Conservation (phyloP, 108 stramenopile species). For the Cyclotella atomus region DNA sequence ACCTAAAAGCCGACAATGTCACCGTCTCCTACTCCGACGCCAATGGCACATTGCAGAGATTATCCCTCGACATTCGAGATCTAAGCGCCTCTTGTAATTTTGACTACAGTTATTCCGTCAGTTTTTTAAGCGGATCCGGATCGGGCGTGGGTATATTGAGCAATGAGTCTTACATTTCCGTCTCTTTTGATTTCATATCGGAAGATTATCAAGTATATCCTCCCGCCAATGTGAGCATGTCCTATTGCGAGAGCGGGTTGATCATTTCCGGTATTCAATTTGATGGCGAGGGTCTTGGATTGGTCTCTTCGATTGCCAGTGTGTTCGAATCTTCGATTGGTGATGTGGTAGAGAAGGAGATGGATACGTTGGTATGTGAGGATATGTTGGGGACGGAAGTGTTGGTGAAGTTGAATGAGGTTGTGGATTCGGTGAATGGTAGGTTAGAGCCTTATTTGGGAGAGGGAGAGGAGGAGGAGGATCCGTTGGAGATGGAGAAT, state of each 20-base stretch:
- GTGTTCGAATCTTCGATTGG: conserved; percentile 49
- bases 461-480: background rate
- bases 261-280: conserved; percentile 50
- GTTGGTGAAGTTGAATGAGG: conserved; percentile 8
- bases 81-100: conserved; percentile 19
- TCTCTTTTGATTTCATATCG: conserved; percentile 42
- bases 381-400: conserved; percentile 42
- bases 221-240: conserved; percentile 37
- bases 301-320: conserved; percentile 45
- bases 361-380: conserved; percentile 50
- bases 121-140: conserved; percentile 22
- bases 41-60: background rate
- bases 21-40: background rate
- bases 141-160: conserved; percentile 7
- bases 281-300: conserved; percentile 35
- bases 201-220: conserved; percentile 37
- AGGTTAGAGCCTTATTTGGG: conserved; percentile 12
- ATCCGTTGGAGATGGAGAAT: conserved; percentile 26
- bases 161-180: conserved; percentile 15
- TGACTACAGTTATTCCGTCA: conserved; percentile 1
- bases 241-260: conserved; percentile 44
- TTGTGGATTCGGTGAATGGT: background rate
- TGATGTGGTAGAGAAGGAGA: conserved; percentile 37
- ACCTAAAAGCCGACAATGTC: background rate
- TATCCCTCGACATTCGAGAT: conserved; percentile 2